Conservation (phyloP, 768 basidiomycete species). For the Boletales sp. region DNA sequence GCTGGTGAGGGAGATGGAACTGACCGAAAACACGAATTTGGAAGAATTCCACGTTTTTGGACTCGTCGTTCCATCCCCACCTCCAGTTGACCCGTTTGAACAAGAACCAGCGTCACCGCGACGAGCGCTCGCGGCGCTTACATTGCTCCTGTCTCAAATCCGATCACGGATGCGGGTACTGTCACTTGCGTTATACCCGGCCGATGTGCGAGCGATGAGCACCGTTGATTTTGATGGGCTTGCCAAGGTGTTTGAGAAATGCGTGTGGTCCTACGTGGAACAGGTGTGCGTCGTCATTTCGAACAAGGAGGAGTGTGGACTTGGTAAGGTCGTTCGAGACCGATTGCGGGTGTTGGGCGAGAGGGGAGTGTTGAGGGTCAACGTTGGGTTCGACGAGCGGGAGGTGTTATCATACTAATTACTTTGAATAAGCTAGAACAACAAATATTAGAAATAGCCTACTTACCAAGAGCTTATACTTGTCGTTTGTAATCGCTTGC, state of each 20-base stretch:
- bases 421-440: too few relatives aligned
- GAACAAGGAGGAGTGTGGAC: constrained; percentile 26
- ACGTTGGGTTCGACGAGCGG: constrained; percentile 30
- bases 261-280: constrained; percentile 20
- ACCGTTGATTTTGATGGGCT: constrained; percentile 30
- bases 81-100: constrained; percentile 21
- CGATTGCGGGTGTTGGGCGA: constrained; percentile 17
- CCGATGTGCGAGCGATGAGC: constrained; percentile 27
- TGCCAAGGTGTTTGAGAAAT: constrained; percentile 18
- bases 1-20: constrained; percentile 26
- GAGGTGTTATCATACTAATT: constrained; percentile 24
- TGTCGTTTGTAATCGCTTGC: too few relatives aligned
- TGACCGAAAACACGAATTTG: constrained; percentile 22
- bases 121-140: constrained; percentile 21
- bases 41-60: constrained; percentile 32
- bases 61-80: constrained; percentile 29
- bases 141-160: constrained; percentile 24
- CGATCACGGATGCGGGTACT: constrained; percentile 28
- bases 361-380: constrained; percentile 27
- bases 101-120: constrained; percentile 6
- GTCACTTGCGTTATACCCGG: constrained; percentile 30
- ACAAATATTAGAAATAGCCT: too few relatives aligned
- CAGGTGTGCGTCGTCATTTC: constrained; percentile 29
- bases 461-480: too few relatives aligned
- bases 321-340: constrained; percentile 24